phyloP scores from a whole-genome alignment of 148 eudicot genomes.

The Nyssa sinensis region DNA sequence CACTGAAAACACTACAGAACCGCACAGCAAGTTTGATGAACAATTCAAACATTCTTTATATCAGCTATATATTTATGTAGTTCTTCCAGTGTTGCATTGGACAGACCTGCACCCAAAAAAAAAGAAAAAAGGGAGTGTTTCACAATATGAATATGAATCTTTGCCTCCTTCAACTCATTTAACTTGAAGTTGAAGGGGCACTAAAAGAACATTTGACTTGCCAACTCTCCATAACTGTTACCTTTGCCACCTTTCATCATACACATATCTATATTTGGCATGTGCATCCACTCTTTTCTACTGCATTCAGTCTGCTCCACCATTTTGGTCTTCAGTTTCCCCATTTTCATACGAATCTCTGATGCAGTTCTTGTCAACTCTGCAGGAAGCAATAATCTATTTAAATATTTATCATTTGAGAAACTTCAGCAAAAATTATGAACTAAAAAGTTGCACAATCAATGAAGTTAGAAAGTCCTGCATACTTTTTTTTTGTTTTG shows the following conservation, averaged over 20 bases:
- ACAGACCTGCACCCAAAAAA: constrained; percentile 26
- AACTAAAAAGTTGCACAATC: not conserved
- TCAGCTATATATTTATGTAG: constrained; percentile 17
- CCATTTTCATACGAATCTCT: constrained; percentile 36
- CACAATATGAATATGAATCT: not conserved
- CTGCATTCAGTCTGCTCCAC: constrained; percentile 7
- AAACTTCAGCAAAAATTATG: not conserved
- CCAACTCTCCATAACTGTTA: constrained; percentile 4
- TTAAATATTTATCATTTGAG: constrained; percentile 1
- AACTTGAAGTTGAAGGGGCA: not conserved
- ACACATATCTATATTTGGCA: constrained; percentile 16
- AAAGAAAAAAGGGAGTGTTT: constrained; percentile 6
- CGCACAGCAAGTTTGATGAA: not conserved
- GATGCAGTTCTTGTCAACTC: constrained; percentile 40
- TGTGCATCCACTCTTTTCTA: constrained; percentile 14
- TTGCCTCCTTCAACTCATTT: not conserved
- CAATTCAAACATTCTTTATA: constrained; percentile 11
- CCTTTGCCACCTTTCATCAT: constrained; percentile 21
- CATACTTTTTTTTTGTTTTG: no score
- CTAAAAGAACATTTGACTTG: not conserved
- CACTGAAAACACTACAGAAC: not conserved
- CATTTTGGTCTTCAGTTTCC: constrained; percentile 22
- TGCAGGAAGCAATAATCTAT: constrained; percentile 16
- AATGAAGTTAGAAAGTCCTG: not conserved
- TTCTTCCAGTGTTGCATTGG: constrained; percentile 16